Base-by-base conservation (phyloP, 2,329 filamentous ascomycete species). In the Nemania sp. region DNA sequence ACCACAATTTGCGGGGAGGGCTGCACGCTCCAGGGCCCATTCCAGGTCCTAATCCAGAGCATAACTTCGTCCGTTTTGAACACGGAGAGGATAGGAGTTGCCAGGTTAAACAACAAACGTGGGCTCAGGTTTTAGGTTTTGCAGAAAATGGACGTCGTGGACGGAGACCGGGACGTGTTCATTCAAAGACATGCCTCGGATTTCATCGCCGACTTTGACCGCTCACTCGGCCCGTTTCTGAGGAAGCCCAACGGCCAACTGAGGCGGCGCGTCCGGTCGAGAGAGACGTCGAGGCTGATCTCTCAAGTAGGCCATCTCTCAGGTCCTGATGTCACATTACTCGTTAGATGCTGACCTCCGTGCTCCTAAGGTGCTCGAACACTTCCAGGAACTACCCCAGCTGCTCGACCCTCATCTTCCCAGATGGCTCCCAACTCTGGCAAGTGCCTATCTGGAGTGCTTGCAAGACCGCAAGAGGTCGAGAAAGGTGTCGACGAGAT, bases 351-450 rank as follows among this genome's bases (percentile, higher is more conserved):
- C 66, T 68, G 29, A 66, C 59, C 15, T 10, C 40, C 9, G n/a
- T 21, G 58, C 46, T 79, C 75, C 39, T 35, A 57, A 83, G 80
- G 74, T 84, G 4, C 85, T 99, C 51, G 92, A 97, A 68, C 87
- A 90, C 1, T 99, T 98, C 68, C 94, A 98, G 80, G 93, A 97
- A 79, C 89, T 96, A 66, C 95, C 95, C 17, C 95, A 99, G 74
- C 83, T 98, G 40, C 84, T 99, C 25, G 95, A 99, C 76, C 86
- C 91, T 10, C 85, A 94, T 74, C 82, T 99, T 43, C 87, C 90
- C 52, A 83, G 78, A 65, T 87, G 96, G 75, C 81, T 98, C 51
- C 89, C 91, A 21, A 79, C 85, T 42, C 81, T 98, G 37, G 87
- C 91, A 25, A 83, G 88, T 69, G 89, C 90, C 17, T 96, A 94